phyloP scores from a whole-genome alignment of 2,329 filamentous ascomycete genomes.

The Rutstroemia sp. region DNA sequence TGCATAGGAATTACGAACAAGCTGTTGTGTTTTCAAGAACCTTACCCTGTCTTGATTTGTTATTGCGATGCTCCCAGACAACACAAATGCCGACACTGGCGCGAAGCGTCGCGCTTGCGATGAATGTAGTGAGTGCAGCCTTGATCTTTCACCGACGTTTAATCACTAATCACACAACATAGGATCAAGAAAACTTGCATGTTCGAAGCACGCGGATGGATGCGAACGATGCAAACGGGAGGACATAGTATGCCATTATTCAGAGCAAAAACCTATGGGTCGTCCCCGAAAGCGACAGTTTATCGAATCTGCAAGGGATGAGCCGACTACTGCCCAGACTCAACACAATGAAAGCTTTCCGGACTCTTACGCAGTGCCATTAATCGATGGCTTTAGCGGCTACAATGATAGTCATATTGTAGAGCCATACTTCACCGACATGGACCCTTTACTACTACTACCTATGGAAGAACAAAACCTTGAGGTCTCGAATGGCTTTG shows the following conservation, averaged over 20 bases:
- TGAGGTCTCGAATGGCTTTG: background rate
- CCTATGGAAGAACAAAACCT: background rate
- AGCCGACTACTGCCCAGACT: constrained; percentile 3
- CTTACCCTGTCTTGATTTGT: background rate
- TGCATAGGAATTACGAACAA: background rate
- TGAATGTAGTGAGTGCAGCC: constrained; percentile 52
- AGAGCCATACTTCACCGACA: constrained; percentile 14
- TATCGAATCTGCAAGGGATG: constrained; percentile 19
- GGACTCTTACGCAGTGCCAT: constrained; percentile 13
- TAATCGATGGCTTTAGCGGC: constrained; percentile 7
- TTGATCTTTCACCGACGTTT: background rate
- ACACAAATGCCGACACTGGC: constrained; percentile 10
- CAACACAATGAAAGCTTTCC: constrained; percentile 2
- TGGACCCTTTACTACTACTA: background rate
- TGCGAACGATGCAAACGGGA: constrained; percentile 53
- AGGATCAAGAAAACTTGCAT: constrained; percentile 59
- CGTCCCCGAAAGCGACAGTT: constrained; percentile 50
- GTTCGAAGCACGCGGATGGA: constrained; percentile 53
- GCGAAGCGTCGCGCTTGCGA: constrained; percentile 57
- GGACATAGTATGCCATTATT: constrained; percentile 52
- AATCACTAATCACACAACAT: constrained; percentile 18
- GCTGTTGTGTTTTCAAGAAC: background rate
- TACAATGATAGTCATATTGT: constrained; percentile 10
- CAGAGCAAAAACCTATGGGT: constrained; percentile 59
- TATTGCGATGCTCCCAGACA: constrained; percentile 12